Evolutionary conservation across 1,139 yeast genomes (phyloP), one percentile per base, ranked within the genome.

Genomic region (Torulaspora pretoriensis): DNA sequence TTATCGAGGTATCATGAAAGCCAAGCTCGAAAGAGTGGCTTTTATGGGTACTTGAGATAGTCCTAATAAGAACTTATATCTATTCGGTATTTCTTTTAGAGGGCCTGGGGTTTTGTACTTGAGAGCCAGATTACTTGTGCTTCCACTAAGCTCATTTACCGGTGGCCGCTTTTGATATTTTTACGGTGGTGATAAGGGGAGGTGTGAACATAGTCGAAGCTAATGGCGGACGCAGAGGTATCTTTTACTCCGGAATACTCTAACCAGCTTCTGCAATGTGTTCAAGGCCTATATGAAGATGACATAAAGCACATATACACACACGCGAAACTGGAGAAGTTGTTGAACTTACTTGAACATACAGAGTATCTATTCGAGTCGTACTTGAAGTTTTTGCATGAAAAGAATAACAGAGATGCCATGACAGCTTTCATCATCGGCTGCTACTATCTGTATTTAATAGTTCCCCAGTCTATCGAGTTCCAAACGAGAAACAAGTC

Each of bases 401-500:
- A 50, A 3, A 37, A 38, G 7, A 51, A 55, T 12, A 40, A 41
- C 23, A 52, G 54, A 8, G 63, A 57, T 39, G 59, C 61, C 5
- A 49, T 68, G 27, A 56, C 57, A 24, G 60, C 62, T 17, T 68
- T 56, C 45, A 63, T 68, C 5, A 57, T 65, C 4, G 72, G 72
- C 1, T 57, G 68, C 32, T 64, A 64, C 47, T 66, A 67, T 42
- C 46, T 69, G 3, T 67, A 58, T 48, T 48, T 65, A 25, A 62
- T 68, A 13, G 63, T 69, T 12, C 72, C 72, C 10, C 60, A 54
- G 29, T 68, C 71, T 2, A 64, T 64, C 31, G 71, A 68, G 48
- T 69, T 68, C 43, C 70, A 67, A 43, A 56, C 69, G 17, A 66
- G 64, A 48, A 68, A 68, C 48, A 68, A 65, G 48, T 65, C 68